phyloP scores from a whole-genome alignment of 306 rosid species.

The Oemleria cerasiformis region DNA sequence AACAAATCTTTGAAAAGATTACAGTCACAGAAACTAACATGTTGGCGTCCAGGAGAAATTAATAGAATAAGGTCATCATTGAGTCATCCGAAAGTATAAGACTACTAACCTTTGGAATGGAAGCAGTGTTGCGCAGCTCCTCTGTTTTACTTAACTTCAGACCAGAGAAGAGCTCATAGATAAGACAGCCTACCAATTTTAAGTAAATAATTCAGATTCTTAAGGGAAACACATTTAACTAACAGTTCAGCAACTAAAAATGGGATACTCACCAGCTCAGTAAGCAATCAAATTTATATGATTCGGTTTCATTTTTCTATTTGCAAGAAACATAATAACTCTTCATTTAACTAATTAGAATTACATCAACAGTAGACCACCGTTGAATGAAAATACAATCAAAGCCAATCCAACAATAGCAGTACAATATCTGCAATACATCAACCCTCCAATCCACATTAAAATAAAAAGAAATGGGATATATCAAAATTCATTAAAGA shows the following conservation, averaged over 20 bases:
- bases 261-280: conserved; percentile 19
- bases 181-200: conserved; percentile 75
- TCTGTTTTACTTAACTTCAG: conserved; percentile 82
- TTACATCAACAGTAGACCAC: background rate
- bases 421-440: background rate
- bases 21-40: conserved; percentile 27
- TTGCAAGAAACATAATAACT: no score
- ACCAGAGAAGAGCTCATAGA: conserved; percentile 91
- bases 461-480: background rate
- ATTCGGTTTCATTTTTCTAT: no score
- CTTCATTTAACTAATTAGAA: no score
- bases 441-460: background rate
- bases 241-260: conserved; percentile 1
- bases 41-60: background rate
- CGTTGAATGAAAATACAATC: background rate
- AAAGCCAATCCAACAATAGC: background rate
- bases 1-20: conserved; percentile 36
- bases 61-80: conserved; percentile 8
- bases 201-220: conserved; percentile 14
- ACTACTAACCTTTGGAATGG: conserved; percentile 87
- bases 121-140: conserved; percentile 82
- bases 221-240: conserved; percentile 13
- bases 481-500: background rate
- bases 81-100: conserved; percentile 12
- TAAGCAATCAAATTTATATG: no score